Evolutionary conservation across 164 flowering plant species (phyloP), one percentile per base, ranked within the genome.

Genomic region (Dillenia suffruticosa): DNA sequence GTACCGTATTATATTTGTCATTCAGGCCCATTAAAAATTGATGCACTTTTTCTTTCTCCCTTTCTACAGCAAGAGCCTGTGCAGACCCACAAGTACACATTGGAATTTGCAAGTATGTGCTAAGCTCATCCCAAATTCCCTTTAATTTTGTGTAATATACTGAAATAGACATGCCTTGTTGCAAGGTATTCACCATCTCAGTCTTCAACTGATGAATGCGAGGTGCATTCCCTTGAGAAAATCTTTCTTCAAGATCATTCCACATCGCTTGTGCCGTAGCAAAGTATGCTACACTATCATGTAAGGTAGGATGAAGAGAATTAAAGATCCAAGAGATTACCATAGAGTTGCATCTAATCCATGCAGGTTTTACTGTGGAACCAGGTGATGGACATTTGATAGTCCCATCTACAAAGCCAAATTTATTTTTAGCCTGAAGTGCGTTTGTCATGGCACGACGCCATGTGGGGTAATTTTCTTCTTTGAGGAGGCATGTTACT

Each of bases 1-100:
- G 22, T 9, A 65, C 56, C 4, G 40, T 6, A 2, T 50, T 50
- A 43, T 32, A 65, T 7, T 12, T 49, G 7, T 49, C 56, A 50
- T 65, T 56, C 9, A 65, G 15, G 3, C 57, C 56, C 56, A 65
- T 65, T 8, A 65, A n/a, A 17, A 65, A 57, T 17, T 65, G 62
- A 15, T 56, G 19, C 3, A 57, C 9, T 14, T 32, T 49, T 15
- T 56, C 47, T 9, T 10, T 26, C 15, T 50, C 53, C 26, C 40
- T 32, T 32, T 45, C 19, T 24, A 0, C 9, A 10, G 43, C 61
- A 40, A 40, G 46, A 40, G 45, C 12, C n/a, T 15, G 8, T n/a
- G 14, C 10, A 44, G 9, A 9, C 6, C 57, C 68, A 51, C 68
- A 65, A 10, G 11, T 57, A 15, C 56, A 65, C 2, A 1, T 5